A percentile compares a stretch with the other conserved stretches of the same genome.
Evolutionary conservation across 2,329 filamentous ascomycete genomes (phyloP).

Genomic region (Elsinoe batatas): DNA sequence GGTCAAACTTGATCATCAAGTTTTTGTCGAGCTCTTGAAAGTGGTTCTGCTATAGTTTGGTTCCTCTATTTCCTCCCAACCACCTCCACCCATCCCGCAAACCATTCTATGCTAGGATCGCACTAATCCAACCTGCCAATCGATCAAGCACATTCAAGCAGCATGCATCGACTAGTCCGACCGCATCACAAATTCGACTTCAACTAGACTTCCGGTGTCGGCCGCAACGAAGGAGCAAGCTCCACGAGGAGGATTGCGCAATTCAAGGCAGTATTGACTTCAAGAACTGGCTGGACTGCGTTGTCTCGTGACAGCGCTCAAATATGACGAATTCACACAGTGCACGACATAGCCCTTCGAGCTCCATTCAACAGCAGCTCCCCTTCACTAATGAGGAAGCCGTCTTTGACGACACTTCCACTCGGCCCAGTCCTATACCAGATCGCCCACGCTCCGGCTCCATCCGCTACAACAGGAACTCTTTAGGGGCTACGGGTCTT

Average conservation of each 20-base stretch:
- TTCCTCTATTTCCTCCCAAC: no score
- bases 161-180: background rate
- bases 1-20: no score
- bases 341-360: constrained; percentile 15
- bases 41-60: no score
- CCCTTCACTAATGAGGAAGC: constrained; percentile 18
- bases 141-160: background rate
- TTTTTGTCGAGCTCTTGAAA: no score
- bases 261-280: background rate
- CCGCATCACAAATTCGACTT: background rate
- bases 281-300: background rate
- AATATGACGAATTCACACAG: constrained; percentile 9
- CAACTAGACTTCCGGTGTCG: background rate
- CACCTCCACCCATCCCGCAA: no score
- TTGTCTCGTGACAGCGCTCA: background rate
- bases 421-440: constrained; percentile 9
- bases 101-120: no score
- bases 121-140: no score
- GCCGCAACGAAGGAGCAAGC: background rate
- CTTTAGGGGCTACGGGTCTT: constrained; percentile 16
- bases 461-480: constrained; percentile 13
- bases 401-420: constrained; percentile 11
- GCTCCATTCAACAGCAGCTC: constrained; percentile 16
- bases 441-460: constrained; percentile 16
- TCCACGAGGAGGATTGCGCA: background rate